Evolutionary conservation across 1,284 basidiomycete genomes (phyloP).

Genomic region (Microbotryum lychnidis-dioicae): DNA sequence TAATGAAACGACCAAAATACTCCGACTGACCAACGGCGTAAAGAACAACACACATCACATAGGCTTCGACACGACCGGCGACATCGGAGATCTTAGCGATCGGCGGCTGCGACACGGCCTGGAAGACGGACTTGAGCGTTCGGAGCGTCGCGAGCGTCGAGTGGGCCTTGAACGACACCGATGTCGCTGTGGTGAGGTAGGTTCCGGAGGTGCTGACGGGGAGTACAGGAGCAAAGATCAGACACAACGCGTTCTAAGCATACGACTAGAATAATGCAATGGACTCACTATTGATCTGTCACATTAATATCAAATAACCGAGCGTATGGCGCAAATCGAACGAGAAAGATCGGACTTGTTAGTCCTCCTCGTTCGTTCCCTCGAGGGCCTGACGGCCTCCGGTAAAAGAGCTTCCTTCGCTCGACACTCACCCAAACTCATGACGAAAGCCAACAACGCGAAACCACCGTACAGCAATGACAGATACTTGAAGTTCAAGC

Average conservation of each 20-base stretch:
- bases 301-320: no score
- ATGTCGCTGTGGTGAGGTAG: constrained; percentile 37
- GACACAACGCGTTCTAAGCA: no score
- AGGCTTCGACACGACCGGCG: constrained; percentile 39
- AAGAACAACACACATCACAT: constrained; percentile 37
- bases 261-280: no score
- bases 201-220: constrained; percentile 4
- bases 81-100: constrained; percentile 41
- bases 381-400: no score
- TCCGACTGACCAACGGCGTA: constrained; percentile 35
- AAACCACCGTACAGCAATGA: constrained; percentile 37
- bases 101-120: constrained; percentile 33
- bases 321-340: no score
- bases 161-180: constrained; percentile 36
- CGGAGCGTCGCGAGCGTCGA: constrained; percentile 38
- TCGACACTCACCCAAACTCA: constrained; percentile 36
- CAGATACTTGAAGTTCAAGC: constrained; percentile 32
- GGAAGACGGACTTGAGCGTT: constrained; percentile 38
- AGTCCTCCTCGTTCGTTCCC: no score
- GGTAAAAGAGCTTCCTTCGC: no score
- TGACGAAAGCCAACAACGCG: constrained; percentile 37
- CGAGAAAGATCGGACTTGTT: no score
- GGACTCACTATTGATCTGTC: no score
- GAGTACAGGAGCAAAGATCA: no score
- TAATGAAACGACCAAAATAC: not conserved